Evolutionary conservation across 345 rosid species (phyloP).

Genomic region (Corymbia maculata): DNA sequence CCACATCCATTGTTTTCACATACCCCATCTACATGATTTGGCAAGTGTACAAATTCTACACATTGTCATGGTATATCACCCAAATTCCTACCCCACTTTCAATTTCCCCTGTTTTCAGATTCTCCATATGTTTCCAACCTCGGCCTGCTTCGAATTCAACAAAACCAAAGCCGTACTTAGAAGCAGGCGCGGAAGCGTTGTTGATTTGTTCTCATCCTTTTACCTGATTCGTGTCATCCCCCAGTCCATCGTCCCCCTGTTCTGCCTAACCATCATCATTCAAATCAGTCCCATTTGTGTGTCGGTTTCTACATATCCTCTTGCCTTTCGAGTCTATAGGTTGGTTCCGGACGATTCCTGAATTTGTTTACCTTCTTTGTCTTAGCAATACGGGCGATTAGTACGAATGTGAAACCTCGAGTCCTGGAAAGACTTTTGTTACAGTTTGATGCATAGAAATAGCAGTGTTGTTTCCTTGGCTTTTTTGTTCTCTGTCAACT

Average conservation of each 20-base stretch:
- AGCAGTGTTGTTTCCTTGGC: not conserved
- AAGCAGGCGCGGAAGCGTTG: conserved; percentile 17
- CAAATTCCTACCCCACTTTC: not conserved
- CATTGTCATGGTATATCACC: not conserved
- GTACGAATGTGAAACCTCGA: not conserved
- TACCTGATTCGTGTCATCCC: not conserved
- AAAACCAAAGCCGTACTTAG: not conserved
- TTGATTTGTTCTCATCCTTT: not conserved
- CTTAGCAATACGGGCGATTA: not conserved
- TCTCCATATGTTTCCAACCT: conserved; percentile 8
- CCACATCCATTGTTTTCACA: not conserved
- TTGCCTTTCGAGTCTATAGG: not conserved
- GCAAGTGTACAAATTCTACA: conserved; percentile 10
- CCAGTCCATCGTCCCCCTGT: not conserved
- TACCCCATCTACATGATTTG: not conserved
- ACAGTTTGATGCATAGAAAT: not conserved
- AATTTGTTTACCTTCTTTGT: not conserved
- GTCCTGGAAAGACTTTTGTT: not conserved
- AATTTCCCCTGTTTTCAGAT: not conserved
- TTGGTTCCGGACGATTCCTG: not conserved
- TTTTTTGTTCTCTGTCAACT: not conserved
- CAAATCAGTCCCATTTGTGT: not conserved
- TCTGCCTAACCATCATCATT: not conserved
- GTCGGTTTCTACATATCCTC: not conserved
- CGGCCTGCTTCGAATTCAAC: conserved; percentile 8